Base-by-base conservation (phyloP, 2,329 filamentous ascomycete genomes). In the Alternaria triticina region DNA sequence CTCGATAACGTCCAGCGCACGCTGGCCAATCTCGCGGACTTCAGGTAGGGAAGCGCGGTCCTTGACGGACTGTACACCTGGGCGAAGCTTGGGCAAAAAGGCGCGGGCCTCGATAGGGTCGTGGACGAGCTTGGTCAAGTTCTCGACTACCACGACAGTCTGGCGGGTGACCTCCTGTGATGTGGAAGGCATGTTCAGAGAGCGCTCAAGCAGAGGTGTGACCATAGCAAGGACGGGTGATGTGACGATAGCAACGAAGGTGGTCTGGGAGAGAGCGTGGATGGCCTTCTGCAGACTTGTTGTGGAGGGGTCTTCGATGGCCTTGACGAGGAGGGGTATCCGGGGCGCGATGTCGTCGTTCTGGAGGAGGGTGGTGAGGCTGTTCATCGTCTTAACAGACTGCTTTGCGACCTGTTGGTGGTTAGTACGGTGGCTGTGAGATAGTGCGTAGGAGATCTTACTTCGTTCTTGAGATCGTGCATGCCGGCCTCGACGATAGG, bases 111-210 rank as follows among this genome's bases (percentile, higher is more conserved):
- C 96, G 64, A 97, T 89, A 13, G 96, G 96, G 79, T 93, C 94
- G 81, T 99, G 96, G 27, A 99, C 96, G 30, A 99, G 89, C 85
- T 97, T 98, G 65, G 96, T 99, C 84, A 99, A 85, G 83, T 99
- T 99, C 84, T 99, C 96, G 20, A 96, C 92, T 55, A 99, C 96
- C 58, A 99, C 94, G 28, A 97, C 94, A 3, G 96, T 97, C 83
- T 97, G 95, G 65, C 96, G 91, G 59, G 97, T 86, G 22, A 98
- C 94, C 83, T 99, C 96, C 80, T 99, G 96, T 4, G 92, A 87
- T 5, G 96, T 99, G 15, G 88, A 88, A 9, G 95, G 96, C 65
- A 90, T 95, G 85, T 97, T 97, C 65, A 99, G 87, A 17, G 94
- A 93, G 72, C 96, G 91, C 83, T 98, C 96, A 27, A 99, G 89